These are phyloP conservation scores for Apiospora rasikravindrae DNA, from an alignment of 2,329 filamentous ascomycete species.

Conservation along the genomic window DNA sequence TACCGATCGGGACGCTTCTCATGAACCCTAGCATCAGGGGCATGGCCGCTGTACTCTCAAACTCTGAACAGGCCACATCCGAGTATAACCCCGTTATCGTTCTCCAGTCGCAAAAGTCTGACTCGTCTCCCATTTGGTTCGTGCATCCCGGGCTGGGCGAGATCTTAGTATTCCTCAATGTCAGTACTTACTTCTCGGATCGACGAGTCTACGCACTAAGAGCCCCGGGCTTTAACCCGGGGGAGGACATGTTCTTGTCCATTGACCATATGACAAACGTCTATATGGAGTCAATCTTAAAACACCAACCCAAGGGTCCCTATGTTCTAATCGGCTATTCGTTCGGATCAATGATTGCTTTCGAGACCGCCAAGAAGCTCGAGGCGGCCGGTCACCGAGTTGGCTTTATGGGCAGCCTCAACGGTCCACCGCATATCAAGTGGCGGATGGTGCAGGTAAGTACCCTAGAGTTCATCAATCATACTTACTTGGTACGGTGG, in stretches of 20 bases:
- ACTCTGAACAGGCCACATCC: no score
- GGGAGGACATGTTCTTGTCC: conserved; percentile 39
- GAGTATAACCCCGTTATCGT: conserved; percentile 20
- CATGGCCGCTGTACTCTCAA: not conserved
- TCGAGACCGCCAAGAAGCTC: conserved; percentile 49
- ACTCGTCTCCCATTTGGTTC: conserved; percentile 20
- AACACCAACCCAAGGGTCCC: conserved; percentile 47
- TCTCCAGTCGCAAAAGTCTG: conserved; percentile 17
- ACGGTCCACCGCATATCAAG: conserved; percentile 51
- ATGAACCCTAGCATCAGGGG: conserved; percentile 19
- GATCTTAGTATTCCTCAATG: conserved; percentile 25
- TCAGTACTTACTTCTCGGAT: conserved; percentile 23
- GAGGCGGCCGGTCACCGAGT: conserved; percentile 43
- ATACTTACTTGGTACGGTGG: not conserved
- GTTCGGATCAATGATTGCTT: conserved; percentile 50
- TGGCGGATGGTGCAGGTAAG: conserved; percentile 33
- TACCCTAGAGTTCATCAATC: no score
- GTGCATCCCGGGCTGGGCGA: conserved; percentile 26
- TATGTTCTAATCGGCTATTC: conserved; percentile 53
- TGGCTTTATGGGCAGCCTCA: conserved; percentile 45
- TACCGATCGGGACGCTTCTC: conserved; percentile 19
- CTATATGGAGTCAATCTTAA: conserved; percentile 45
- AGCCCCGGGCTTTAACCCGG: conserved; percentile 38
- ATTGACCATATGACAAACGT: conserved; percentile 40
- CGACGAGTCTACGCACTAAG: conserved; percentile 23